Base-by-base conservation (phyloP, 495 filamentous ascomycete species). In the Penicillium tannophilum region DNA sequence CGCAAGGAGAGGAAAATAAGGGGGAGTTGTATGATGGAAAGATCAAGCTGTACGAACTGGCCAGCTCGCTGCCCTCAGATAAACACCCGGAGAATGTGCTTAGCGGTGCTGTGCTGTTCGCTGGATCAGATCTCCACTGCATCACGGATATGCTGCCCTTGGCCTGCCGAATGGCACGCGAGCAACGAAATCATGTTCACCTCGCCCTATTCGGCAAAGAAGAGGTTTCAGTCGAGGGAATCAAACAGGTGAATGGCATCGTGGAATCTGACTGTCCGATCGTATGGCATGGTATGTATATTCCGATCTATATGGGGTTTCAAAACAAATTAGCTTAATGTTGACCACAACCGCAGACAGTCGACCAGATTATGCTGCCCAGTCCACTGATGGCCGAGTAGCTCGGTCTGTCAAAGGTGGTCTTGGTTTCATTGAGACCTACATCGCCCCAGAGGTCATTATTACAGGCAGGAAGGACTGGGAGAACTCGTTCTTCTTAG, bases 121-220 rank as follows among this genome's bases (percentile, higher is more conserved):
- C 78, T 8, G 82, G 72, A 9, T 74, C 82, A 8, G 80, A 68
- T 54, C 67, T 85, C 31, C 76, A 68, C 49, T 79, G 79, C 39
- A 69, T 80, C 20, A 79, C 83, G 2, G 80, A 78, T 51, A 60
- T 84, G 14, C 61, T 84, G 46, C 81, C 82, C 6, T 70, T 84
- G 6, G 83, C 83, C 16, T 85, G 83, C 67, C 72, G 76, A 33
- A 84, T 84, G 82, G 76, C 75, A 19, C 57, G 58, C 43, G 65
- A 72, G 60, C 67, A 72, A 14, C 45, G 70, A 49, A 83, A 80
- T 59, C 63, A 73, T 50, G 81, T 85, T 16, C 83, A 85, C 65
- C 79, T 85, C 58, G 76, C 78, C 23, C 41, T 85, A 2, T 77
- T 82, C 77, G 82, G 83, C 35, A 72, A 80, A 54, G 82, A 84